Conservation (phyloP, 805 yeast species). For the Suhomyces sp. region DNA sequence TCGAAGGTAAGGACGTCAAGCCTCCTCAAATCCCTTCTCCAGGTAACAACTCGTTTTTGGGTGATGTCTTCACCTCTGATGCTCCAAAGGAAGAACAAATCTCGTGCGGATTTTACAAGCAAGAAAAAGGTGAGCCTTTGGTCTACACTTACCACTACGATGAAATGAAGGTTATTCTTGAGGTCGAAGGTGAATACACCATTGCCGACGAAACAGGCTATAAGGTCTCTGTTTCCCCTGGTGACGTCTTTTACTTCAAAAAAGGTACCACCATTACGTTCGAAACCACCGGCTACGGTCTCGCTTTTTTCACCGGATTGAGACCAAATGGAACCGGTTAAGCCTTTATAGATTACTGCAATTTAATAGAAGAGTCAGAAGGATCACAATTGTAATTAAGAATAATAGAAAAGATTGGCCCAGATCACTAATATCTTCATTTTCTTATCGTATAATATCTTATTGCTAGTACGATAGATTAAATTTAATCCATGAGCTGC, state of each 20-base stretch:
- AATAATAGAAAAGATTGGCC: too few species aligned
- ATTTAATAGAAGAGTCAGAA: not conserved
- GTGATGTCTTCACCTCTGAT: slow-evolving; percentile 61
- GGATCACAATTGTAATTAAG: too few species aligned
- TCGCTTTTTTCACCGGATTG: slow-evolving; percentile 60
- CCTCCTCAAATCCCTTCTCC: slow-evolving; percentile 63
- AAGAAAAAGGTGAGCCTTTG: slow-evolving; percentile 64
- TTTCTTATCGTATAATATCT: too few species aligned
- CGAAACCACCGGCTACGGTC: slow-evolving; percentile 62
- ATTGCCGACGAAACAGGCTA: slow-evolving; percentile 64
- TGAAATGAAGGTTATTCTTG: slow-evolving; percentile 68
- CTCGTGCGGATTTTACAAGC: slow-evolving; percentile 66
- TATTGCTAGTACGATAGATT: too few species aligned
- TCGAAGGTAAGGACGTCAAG: slow-evolving; percentile 50
- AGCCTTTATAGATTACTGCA: not conserved
- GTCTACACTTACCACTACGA: slow-evolving; percentile 56
- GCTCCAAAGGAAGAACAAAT: slow-evolving; percentile 60
- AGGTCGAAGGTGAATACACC: slow-evolving; percentile 63
- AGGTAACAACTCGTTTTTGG: slow-evolving; percentile 67
- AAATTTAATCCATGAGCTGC: too few species aligned
- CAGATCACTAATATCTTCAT: too few species aligned
- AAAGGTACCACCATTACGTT: slow-evolving; percentile 64
- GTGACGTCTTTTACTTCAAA: slow-evolving; percentile 65
- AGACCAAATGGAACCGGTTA: slow-evolving; percentile 39
- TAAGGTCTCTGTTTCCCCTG: slow-evolving; percentile 55